Percentiles rank a stretch among this genome's conserved stretches.
Conservation (phyloP, 345 rosid species). For the Carallia pectinifolia region DNA sequence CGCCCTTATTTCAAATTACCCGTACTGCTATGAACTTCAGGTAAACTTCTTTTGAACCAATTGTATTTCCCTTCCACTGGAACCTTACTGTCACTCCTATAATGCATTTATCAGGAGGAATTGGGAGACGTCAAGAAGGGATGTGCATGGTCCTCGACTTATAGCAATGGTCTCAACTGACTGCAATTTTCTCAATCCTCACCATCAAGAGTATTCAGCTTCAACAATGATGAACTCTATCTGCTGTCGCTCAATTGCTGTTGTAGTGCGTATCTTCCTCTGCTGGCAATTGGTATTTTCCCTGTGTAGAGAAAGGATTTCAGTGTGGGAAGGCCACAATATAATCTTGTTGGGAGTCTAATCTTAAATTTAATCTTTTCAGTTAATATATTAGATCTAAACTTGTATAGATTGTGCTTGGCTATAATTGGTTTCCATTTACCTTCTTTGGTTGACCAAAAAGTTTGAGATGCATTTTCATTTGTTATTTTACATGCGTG, state of each 20-base stretch:
- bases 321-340: too few relatives aligned
- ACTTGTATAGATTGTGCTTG: too few relatives aligned
- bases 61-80: background rate
- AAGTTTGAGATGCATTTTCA: background rate
- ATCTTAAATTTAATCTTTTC: too few relatives aligned
- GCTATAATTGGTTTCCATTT: too few relatives aligned
- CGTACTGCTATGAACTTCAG: slow-evolving; percentile 75
- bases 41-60: slow-evolving; percentile 21
- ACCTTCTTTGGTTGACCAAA: too few relatives aligned
- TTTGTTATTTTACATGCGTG: background rate
- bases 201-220: slow-evolving; percentile 45
- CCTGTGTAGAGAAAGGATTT: too few relatives aligned
- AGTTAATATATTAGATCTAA: too few relatives aligned
- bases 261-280: slow-evolving; percentile 40
- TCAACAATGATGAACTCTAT: slow-evolving; percentile 53
- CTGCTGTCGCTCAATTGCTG: slow-evolving; percentile 60
- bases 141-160: slow-evolving; percentile 41
- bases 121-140: slow-evolving; percentile 70
- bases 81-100: background rate
- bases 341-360: too few relatives aligned
- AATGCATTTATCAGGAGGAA: slow-evolving; percentile 48
- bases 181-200: slow-evolving; percentile 36
- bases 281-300: background rate
- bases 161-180: slow-evolving; percentile 77
- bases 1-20: slow-evolving; percentile 68